These are phyloP conservation scores for Penicillium longicatenatum DNA, from an alignment of 495 filamentous ascomycete species.

Conservation along the genomic window DNA sequence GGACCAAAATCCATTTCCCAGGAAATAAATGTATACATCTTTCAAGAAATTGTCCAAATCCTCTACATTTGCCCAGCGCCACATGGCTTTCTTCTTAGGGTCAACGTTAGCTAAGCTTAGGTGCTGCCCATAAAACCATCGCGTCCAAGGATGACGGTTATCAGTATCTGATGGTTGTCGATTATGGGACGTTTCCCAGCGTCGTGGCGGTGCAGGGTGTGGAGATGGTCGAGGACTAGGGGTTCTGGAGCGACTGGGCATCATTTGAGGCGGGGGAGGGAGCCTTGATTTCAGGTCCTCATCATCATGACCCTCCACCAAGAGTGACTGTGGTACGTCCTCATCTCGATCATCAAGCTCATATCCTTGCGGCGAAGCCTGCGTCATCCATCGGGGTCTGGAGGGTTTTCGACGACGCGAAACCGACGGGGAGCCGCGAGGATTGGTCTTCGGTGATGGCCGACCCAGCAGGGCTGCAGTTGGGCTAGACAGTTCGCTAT, in stretches of 20 bases:
- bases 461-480: slow-evolving; percentile 47
- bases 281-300: slow-evolving; percentile 39
- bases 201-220: slow-evolving; percentile 52
- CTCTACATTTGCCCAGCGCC: slow-evolving; percentile 91
- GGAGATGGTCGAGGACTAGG: slow-evolving; percentile 50
- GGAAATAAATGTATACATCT: slow-evolving; percentile 89
- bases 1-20: slow-evolving; percentile 85
- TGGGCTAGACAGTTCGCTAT: slow-evolving; percentile 61
- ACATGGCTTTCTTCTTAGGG: slow-evolving; percentile 84
- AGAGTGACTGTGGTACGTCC: slow-evolving; percentile 85
- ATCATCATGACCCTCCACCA: slow-evolving; percentile 66
- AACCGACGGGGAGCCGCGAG: slow-evolving; percentile 18
- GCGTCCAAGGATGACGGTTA: slow-evolving; percentile 25
- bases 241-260: slow-evolving; percentile 26
- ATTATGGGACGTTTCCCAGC: slow-evolving; percentile 67
- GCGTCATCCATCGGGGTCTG: slow-evolving; percentile 38
- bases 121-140: slow-evolving; percentile 38
- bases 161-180: slow-evolving; percentile 53
- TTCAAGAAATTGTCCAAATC: slow-evolving; percentile 89
- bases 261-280: slow-evolving; percentile 39
- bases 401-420: slow-evolving; percentile 34
- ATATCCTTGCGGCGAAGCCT: slow-evolving; percentile 27
- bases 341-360: slow-evolving; percentile 80
- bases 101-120: slow-evolving; percentile 54
- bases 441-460: slow-evolving; percentile 15